These are phyloP conservation scores for Shiraia bambusicola DNA, from an alignment of 2,329 filamentous ascomycete species.

Conservation along the genomic window DNA sequence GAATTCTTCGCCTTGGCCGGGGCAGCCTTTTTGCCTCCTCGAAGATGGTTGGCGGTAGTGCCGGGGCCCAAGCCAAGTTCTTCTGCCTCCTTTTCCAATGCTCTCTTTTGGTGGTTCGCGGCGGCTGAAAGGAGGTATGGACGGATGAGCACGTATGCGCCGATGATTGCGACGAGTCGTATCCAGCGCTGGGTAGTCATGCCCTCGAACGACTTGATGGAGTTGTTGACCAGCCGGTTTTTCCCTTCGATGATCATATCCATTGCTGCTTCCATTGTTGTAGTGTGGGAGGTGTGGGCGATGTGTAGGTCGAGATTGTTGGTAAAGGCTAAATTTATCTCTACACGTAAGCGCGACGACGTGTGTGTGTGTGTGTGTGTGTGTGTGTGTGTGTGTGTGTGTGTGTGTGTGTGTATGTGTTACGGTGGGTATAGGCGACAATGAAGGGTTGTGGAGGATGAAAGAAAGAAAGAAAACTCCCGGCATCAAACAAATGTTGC, in stretches of 20 bases:
- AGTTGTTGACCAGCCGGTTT: conserved; percentile 45
- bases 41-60: conserved; percentile 36
- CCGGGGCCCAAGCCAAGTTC: conserved; percentile 41
- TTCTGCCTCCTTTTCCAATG: conserved; percentile 57
- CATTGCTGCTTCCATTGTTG: conserved; percentile 23
- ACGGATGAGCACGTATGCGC: conserved; percentile 69
- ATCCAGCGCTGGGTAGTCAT: conserved; percentile 55
- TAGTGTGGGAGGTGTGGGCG: conserved; percentile 1
- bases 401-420: background rate
- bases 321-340: too few relatives aligned
- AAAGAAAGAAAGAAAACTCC: background rate
- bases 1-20: conserved; percentile 52
- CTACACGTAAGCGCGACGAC: too few relatives aligned
- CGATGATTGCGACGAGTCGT: conserved; percentile 69
- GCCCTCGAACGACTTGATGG: conserved; percentile 46
- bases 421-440: too few relatives aligned
- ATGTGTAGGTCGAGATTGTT: background rate
- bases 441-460: background rate
- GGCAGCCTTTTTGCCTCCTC: conserved; percentile 25
- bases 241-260: conserved; percentile 36
- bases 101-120: conserved; percentile 62
- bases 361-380: too few relatives aligned
- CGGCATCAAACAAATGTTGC: background rate
- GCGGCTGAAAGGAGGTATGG: conserved; percentile 72
- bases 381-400: too few relatives aligned